Evolutionary conservation across 495 filamentous ascomycete genomes (phyloP).

Genomic region (Usnea hakonensis): DNA sequence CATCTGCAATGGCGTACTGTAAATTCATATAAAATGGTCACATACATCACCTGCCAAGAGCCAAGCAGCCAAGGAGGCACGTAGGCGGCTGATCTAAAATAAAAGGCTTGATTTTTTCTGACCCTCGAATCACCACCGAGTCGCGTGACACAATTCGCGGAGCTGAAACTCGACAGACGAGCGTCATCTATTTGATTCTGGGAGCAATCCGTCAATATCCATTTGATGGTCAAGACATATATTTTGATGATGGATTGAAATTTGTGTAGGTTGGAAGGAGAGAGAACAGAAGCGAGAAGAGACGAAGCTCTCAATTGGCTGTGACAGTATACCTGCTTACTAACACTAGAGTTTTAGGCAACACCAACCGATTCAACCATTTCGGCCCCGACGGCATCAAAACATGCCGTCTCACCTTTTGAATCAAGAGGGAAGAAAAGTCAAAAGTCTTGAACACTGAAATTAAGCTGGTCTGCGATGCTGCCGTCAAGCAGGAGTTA

Average conservation of each 20-base stretch:
- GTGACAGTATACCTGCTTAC: background rate
- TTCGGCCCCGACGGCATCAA: background rate
- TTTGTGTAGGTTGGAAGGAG: background rate
- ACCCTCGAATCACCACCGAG: background rate
- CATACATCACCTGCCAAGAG: too few relatives aligned
- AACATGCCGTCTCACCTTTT: background rate
- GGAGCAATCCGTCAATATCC: background rate
- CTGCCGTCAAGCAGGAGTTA: background rate
- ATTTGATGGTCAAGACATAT: background rate
- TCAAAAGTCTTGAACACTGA: background rate
- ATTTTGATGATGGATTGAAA: background rate
- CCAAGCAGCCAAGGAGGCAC: conserved; percentile 8
- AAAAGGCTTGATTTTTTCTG: conserved; percentile 15
- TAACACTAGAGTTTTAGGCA: background rate
- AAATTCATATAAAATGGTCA: too few relatives aligned
- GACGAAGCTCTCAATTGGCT: background rate
- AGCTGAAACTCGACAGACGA: background rate
- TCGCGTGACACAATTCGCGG: background rate
- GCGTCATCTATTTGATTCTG: background rate
- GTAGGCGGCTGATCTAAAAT: conserved; percentile 13
- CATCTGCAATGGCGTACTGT: background rate
- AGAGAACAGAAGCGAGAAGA: background rate
- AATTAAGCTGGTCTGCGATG: background rate
- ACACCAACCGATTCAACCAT: background rate
- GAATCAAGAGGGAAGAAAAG: background rate